Evolutionary conservation across 116 monocot species (phyloP).

Genomic region (Phalaenopsis hybrid): DNA sequence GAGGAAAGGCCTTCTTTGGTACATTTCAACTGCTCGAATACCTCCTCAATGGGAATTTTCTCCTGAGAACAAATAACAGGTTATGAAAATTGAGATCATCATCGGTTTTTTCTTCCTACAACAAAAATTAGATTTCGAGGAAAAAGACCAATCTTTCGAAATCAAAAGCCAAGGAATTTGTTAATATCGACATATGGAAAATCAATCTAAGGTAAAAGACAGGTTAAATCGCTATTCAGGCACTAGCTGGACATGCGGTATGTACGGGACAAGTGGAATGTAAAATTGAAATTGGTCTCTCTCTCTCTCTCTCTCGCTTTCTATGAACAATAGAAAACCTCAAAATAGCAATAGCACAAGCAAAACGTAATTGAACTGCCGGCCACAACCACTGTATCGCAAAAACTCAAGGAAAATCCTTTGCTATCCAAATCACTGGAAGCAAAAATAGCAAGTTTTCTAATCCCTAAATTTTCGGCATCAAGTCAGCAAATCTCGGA

Average conservation of each 20-base stretch:
- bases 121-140: not conserved
- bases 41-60: conserved; percentile 43
- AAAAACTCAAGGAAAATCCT: too few species aligned
- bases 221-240: not conserved
- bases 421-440: too few species aligned
- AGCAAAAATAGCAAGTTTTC: too few species aligned
- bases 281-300: not conserved
- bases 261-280: not conserved
- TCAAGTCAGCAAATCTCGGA: too few species aligned
- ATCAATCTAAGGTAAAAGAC: not conserved
- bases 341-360: too few species aligned
- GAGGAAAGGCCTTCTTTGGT: conserved; percentile 40
- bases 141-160: not conserved
- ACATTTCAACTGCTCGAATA: conserved; percentile 50
- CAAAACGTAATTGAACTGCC: too few species aligned
- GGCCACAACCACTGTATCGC: too few species aligned
- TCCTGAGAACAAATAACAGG: conserved; percentile 20
- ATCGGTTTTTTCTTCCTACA: not conserved
- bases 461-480: too few species aligned
- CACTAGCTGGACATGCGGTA: not conserved
- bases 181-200: not conserved
- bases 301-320: too few species aligned
- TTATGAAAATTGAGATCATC: conserved; percentile 17
- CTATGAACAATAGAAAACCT: too few species aligned
- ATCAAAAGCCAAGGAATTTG: not conserved